Conservation (phyloP, 2,329 filamentous ascomycete genomes). For the Arthrobotrys entomopaga region DNA sequence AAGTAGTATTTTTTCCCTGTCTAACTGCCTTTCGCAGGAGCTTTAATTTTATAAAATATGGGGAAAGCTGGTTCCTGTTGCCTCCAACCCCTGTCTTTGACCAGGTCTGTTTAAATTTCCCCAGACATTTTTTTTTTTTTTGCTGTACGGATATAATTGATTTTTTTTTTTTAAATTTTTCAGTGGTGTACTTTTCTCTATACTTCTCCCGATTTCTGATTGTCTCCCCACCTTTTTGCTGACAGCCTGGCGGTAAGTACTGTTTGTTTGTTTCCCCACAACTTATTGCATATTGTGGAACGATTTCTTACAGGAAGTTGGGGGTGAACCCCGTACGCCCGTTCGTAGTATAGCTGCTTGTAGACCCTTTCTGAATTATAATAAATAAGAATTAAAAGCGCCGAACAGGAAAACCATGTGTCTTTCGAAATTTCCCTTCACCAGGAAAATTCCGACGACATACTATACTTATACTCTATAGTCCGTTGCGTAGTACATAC, state of each 20-base stretch:
- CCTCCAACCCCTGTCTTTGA: slow-evolving; percentile 9
- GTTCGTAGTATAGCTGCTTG: no score
- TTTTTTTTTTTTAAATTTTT: background rate
- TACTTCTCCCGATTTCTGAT: background rate
- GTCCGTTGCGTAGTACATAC: no score
- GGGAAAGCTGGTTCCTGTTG: slow-evolving; percentile 15
- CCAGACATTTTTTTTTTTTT: slow-evolving; percentile 8
- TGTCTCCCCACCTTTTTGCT: slow-evolving; percentile 6
- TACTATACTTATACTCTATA: no score
- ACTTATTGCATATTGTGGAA: background rate
- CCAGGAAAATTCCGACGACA: no score
- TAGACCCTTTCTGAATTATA: no score
- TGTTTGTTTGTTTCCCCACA: background rate
- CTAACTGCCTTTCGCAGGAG: slow-evolving; percentile 10
- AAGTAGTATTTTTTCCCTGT: no score
- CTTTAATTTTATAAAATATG: background rate
- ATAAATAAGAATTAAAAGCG: no score
- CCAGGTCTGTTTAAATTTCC: background rate
- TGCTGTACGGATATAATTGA: background rate
- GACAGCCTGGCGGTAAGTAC: slow-evolving; percentile 15
- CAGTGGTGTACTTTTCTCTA: no score
- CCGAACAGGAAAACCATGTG: no score
- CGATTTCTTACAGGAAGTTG: no score
- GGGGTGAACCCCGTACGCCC: no score
- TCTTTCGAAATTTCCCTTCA: no score